A percentile compares a stretch with the other conserved stretches of the same genome.
Evolutionary conservation across 352 stramenopile species (phyloP).

Genomic region (Phytophthora boehmeriae): DNA sequence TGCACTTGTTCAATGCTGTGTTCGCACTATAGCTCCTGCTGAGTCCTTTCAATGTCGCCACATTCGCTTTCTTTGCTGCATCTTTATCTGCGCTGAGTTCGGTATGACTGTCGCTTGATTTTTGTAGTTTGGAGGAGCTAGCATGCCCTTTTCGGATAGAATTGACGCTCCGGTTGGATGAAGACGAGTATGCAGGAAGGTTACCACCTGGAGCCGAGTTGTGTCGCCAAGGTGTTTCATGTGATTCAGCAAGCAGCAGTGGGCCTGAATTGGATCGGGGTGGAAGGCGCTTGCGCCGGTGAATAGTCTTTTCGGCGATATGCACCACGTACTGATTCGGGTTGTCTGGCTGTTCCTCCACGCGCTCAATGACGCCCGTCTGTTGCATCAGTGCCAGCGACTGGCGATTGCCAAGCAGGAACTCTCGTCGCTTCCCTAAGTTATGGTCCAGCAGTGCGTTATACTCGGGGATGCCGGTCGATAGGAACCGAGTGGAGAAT

Average conservation of each 20-base stretch:
- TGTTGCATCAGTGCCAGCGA: constrained; percentile 64
- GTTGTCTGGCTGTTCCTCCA: constrained; percentile 51
- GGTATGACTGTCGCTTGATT: neutral
- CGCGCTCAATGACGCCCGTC: constrained; percentile 63
- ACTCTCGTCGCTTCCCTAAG: constrained; percentile 68
- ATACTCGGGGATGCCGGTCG: constrained; percentile 68
- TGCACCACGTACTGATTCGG: constrained; percentile 79
- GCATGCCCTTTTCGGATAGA: constrained; percentile 1
- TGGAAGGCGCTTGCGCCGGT: constrained; percentile 47
- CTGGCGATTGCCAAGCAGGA: constrained; percentile 63
- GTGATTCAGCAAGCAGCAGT: constrained; percentile 27
- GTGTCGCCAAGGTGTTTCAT: constrained; percentile 26
- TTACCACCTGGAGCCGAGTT: constrained; percentile 1
- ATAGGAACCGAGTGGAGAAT: constrained; percentile 73
- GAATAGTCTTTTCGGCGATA: constrained; percentile 54
- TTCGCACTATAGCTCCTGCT: constrained; percentile 24
- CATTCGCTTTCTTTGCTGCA: constrained; percentile 23
- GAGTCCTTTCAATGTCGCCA: constrained; percentile 26
- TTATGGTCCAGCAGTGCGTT: constrained; percentile 71
- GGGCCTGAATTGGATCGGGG: constrained; percentile 20
- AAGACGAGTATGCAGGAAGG: constrained; percentile 6
- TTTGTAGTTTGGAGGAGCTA: constrained; percentile 6
- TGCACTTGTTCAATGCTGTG: constrained; percentile 15
- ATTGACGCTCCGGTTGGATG: neutral
- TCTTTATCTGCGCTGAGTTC: neutral